phyloP scores from a whole-genome alignment of 139 green algal genomes.

The Zygnema circumcarinatum region DNA sequence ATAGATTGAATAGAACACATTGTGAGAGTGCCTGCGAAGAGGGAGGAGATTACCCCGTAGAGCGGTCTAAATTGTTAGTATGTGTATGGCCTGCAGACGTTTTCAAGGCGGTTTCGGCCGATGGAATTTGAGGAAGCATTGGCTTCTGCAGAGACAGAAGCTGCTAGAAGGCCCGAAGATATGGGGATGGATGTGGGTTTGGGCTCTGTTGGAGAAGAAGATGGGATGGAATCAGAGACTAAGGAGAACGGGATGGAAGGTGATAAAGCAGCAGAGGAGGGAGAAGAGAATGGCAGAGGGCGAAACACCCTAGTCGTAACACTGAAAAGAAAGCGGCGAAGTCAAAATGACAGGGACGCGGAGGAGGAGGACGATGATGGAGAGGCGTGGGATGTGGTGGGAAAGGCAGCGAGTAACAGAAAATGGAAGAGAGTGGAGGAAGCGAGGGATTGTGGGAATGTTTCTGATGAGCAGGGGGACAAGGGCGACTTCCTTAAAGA shows the following conservation, averaged over 20 bases:
- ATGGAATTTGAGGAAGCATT: background rate
- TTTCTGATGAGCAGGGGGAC: background rate
- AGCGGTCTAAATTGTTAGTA: too few species aligned
- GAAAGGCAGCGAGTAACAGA: background rate
- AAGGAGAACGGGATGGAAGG: background rate
- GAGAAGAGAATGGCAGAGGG: background rate
- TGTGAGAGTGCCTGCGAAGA: too few species aligned
- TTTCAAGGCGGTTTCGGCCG: background rate
- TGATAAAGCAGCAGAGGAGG: background rate
- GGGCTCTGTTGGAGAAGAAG: background rate
- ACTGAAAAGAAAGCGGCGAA: background rate
- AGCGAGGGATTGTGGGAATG: background rate
- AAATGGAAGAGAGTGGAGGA: background rate
- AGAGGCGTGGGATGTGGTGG: background rate
- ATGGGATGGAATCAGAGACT: background rate
- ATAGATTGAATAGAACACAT: too few species aligned
- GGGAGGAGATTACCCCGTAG: too few species aligned
- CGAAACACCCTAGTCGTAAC: background rate
- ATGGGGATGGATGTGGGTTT: background rate
- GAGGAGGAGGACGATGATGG: background rate
- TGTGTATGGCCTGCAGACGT: background rate
- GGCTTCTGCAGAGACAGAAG: background rate
- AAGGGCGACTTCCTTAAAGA: background rate
- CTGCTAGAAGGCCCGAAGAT: background rate
- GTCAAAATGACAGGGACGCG: background rate